These are phyloP conservation scores for Trametes villosa DNA, from an alignment of 768 basidiomycete species.

Conservation along the genomic window DNA sequence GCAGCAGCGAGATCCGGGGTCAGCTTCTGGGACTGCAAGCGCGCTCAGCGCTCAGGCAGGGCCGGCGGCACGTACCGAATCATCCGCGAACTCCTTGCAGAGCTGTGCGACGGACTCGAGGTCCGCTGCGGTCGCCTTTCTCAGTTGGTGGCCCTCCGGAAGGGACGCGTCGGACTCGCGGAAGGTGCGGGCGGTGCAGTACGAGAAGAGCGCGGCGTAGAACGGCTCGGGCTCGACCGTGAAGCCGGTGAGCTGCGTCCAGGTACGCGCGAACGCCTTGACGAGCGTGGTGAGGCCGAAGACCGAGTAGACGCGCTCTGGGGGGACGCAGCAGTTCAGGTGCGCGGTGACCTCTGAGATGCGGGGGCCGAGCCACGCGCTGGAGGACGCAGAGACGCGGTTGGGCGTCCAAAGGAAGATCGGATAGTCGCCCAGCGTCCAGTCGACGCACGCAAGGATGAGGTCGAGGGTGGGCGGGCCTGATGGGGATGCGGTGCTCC, in stretches of 20 bases:
- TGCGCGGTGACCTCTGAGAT: slow-evolving; percentile 42
- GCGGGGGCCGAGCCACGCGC: slow-evolving; percentile 41
- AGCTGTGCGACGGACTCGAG: slow-evolving; percentile 45
- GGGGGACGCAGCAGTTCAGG: slow-evolving; percentile 42
- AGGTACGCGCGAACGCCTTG: slow-evolving; percentile 46
- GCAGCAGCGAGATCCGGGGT: neutral
- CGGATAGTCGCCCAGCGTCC: slow-evolving; percentile 51
- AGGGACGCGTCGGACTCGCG: slow-evolving; percentile 29
- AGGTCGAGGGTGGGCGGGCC: slow-evolving; percentile 41
- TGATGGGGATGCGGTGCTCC: slow-evolving; percentile 41
- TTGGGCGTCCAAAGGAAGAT: slow-evolving; percentile 55
- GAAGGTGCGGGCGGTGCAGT: slow-evolving; percentile 47
- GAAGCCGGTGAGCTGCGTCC: slow-evolving; percentile 48
- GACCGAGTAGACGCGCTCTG: slow-evolving; percentile 54
- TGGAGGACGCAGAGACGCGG: slow-evolving; percentile 30
- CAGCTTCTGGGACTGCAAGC: no score
- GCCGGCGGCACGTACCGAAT: slow-evolving; percentile 46
- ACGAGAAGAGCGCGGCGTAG: slow-evolving; percentile 53
- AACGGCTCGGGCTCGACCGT: slow-evolving; percentile 47
- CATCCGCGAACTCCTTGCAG: slow-evolving; percentile 55
- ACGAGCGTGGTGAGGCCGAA: slow-evolving; percentile 50
- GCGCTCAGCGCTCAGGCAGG: neutral
- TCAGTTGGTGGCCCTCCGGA: slow-evolving; percentile 41
- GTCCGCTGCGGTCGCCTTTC: slow-evolving; percentile 45
- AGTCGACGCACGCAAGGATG: slow-evolving; percentile 51